phyloP scores from a whole-genome alignment of 768 basidiomycete species.

The Gloeostereum incarnatum region DNA sequence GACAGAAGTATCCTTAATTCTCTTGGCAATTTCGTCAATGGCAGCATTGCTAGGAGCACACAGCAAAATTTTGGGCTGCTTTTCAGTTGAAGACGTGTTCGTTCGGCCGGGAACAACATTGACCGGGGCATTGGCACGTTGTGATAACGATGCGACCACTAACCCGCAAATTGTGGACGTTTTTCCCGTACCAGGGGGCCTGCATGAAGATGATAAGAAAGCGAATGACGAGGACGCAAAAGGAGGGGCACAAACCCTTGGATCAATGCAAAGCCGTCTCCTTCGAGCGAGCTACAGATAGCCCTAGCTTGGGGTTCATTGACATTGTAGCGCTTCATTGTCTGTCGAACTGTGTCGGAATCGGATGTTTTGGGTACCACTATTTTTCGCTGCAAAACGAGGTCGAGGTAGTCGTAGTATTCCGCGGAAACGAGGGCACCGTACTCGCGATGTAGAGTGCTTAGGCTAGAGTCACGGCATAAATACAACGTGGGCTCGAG shows the following conservation, averaged over 20 bases:
- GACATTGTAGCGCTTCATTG: constrained; percentile 63
- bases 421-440: constrained; percentile 75
- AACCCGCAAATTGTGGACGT: constrained; percentile 96
- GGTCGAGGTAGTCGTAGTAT: constrained; percentile 70
- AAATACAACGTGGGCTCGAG: too few relatives aligned
- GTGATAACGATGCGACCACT: constrained; percentile 73
- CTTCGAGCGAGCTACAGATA: constrained; percentile 64
- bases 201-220: constrained; percentile 18
- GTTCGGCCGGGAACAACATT: constrained; percentile 27
- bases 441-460: constrained; percentile 89
- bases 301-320: constrained; percentile 95
- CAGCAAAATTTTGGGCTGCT: constrained; percentile 61
- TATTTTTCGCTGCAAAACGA: constrained; percentile 62
- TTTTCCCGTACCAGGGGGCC: constrained; percentile 97
- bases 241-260: constrained; percentile 63
- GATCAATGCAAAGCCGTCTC: constrained; percentile 79
- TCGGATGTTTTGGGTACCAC: constrained; percentile 35
- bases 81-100: constrained; percentile 29
- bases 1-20: constrained; percentile 65
- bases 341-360: constrained; percentile 40
- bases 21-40: constrained; percentile 89
- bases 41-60: constrained; percentile 99
- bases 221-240: background rate
- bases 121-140: constrained; percentile 43
- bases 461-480: constrained; percentile 62